Evolutionary conservation across 2,329 filamentous ascomycete species (phyloP), one percentile per base, ranked within the genome.

Genomic region (Colletotrichum graminicola): DNA sequence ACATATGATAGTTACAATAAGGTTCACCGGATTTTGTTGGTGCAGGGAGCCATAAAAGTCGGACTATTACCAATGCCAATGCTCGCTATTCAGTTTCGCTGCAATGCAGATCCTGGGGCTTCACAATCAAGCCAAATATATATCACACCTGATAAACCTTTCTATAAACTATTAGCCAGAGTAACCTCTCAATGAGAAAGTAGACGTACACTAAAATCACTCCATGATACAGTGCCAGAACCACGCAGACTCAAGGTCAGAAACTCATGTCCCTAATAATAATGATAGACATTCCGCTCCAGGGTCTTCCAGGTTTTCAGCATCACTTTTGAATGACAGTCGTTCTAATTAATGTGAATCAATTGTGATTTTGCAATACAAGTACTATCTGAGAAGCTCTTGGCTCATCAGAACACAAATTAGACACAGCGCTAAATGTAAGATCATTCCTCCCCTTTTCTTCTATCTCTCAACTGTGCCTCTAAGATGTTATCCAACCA

Each of bases 1-100:
- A 36, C 5, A 14, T 14, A 6, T n/a, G 0, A 12, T 12, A 6
- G 8, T 11, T 21, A 21, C 10, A 7, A 14, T 21, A 43, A 8
- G 6, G 4, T 1, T n/a, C 0, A 8, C 2, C 21, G 5, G 21
- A 1, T 7, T 12, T 26, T 12, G n/a, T 26, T 51, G 12, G 4
- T 51, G 26, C 26, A 4, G 26, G 6, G 1, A 2, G 2, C 6
- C 16, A 26, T 12, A 26, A 26, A 16, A 12, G 5, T 2, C 11
- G 29, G 49, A 2, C 23, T 18, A 29, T 10, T 18, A 29, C 23
- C 23, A 7, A 18, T 51, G 14, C 23, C 23, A 7, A 18, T 51
- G 14, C 18, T 29, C 14, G 23, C 49, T 29, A 23, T 18, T 29
- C 6, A 51, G 5, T 7, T 29, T 3, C 10, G 14, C 14, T 29